A percentile compares a stretch with the other conserved stretches of the same genome.
These are phyloP conservation scores for Wickerhamiella sorbophila DNA, from an alignment of 805 yeast species.

Conservation along the genomic window DNA sequence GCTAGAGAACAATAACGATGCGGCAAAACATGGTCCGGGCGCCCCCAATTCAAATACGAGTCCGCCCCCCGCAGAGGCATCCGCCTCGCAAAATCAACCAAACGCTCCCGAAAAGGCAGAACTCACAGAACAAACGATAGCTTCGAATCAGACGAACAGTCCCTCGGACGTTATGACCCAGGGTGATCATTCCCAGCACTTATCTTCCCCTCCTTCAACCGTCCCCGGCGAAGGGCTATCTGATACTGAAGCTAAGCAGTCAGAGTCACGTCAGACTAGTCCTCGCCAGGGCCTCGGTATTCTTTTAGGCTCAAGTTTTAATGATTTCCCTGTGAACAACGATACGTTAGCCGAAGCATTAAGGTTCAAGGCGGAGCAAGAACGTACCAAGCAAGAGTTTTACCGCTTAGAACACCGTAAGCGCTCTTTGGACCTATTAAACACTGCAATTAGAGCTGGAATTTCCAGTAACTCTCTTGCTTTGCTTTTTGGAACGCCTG, in stretches of 20 bases:
- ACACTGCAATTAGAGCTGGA: constrained; percentile 43
- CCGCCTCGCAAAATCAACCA: background rate
- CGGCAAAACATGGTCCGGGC: background rate
- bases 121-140: background rate
- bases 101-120: background rate
- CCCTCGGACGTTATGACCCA: too few relatives aligned
- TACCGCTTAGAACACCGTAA: constrained; percentile 50
- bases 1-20: background rate
- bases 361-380: constrained; percentile 53
- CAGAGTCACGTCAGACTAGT: background rate
- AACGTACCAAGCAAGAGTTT: constrained; percentile 66
- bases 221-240: background rate
- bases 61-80: background rate
- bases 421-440: constrained; percentile 46
- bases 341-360: constrained; percentile 44
- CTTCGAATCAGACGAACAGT: background rate
- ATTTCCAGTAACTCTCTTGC: constrained; percentile 56
- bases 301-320: background rate
- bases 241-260: background rate
- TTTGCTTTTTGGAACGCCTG: constrained; percentile 31
- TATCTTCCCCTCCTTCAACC: background rate
- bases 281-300: background rate
- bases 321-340: constrained; percentile 16
- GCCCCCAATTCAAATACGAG: background rate
- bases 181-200: background rate